Conservation (phyloP, 495 filamentous ascomycete species). For the Hypoxylon cercidicola region DNA sequence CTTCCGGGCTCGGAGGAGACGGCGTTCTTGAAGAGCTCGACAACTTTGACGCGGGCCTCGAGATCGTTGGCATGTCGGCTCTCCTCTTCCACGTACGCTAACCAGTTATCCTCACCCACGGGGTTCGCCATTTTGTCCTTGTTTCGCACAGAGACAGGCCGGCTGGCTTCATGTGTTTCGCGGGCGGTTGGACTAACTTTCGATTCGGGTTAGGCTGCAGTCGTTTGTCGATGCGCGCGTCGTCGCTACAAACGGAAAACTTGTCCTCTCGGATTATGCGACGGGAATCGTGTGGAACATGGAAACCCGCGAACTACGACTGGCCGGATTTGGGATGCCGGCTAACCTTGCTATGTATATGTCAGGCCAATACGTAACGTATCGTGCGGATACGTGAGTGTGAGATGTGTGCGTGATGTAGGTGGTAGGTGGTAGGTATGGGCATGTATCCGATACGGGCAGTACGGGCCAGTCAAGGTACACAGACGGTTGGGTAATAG, state of each 20-base stretch:
- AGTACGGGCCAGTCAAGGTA: too few species aligned
- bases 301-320: conserved; percentile 21
- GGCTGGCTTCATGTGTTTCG: conserved; percentile 43
- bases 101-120: conserved; percentile 66
- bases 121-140: conserved; percentile 60
- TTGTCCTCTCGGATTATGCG: conserved; percentile 35
- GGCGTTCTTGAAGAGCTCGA: conserved; percentile 84
- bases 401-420: conserved; percentile 13
- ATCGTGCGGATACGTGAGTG: conserved; percentile 19
- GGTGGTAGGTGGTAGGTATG: too few species aligned
- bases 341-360: conserved; percentile 3
- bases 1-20: conserved; percentile 85
- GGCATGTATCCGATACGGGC: conserved; percentile 8
- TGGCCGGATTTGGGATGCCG: conserved; percentile 28
- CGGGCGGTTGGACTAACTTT: conserved; percentile 6
- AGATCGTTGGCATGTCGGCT: conserved; percentile 60
- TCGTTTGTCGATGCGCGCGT: conserved; percentile 4
- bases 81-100: conserved; percentile 63
- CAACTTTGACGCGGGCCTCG: conserved; percentile 72
- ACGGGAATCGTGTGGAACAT: conserved; percentile 23
- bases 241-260: conserved; percentile 30
- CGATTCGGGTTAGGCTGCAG: conserved; percentile 14
- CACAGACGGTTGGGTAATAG: background rate
- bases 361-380: conserved; percentile 24
- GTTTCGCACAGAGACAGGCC: conserved; percentile 37